phyloP scores from a whole-genome alignment of 2,329 filamentous ascomycete genomes.

The Periglandula ipomoeae region DNA sequence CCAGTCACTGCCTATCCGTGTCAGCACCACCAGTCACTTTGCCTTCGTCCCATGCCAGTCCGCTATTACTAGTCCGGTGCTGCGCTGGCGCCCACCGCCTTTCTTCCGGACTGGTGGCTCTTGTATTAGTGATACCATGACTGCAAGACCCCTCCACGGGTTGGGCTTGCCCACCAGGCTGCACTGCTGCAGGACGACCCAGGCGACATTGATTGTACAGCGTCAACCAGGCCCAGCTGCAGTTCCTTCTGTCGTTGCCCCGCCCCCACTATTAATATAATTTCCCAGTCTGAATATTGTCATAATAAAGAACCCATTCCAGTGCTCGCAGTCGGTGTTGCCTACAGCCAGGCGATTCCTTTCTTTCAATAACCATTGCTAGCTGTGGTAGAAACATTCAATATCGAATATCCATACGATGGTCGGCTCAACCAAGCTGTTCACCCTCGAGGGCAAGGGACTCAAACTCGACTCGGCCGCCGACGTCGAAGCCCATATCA shows the following conservation, averaged over 20 bases:
- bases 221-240: too few species aligned
- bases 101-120: too few species aligned
- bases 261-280: constrained; percentile 19
- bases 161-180: too few species aligned
- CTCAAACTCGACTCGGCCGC: constrained; percentile 85
- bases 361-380: constrained; percentile 4
- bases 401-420: constrained; percentile 13
- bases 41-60: too few species aligned
- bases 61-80: too few species aligned
- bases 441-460: constrained; percentile 84
- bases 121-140: too few species aligned
- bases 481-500: constrained; percentile 79
- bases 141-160: too few species aligned
- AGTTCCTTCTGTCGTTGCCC: constrained; percentile 13
- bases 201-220: too few species aligned
- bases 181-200: too few species aligned
- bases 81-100: too few species aligned
- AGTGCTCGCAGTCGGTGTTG: background rate
- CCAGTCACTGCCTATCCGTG: too few species aligned
- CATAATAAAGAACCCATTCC: constrained; percentile 1
- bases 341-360: background rate
- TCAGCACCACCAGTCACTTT: too few species aligned
- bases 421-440: constrained; percentile 48
- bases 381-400: background rate
- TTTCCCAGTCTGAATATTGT: constrained; percentile 2